phyloP scores from a whole-genome alignment of 2,329 filamentous ascomycete species.

The Dactylellina parvicollis region DNA sequence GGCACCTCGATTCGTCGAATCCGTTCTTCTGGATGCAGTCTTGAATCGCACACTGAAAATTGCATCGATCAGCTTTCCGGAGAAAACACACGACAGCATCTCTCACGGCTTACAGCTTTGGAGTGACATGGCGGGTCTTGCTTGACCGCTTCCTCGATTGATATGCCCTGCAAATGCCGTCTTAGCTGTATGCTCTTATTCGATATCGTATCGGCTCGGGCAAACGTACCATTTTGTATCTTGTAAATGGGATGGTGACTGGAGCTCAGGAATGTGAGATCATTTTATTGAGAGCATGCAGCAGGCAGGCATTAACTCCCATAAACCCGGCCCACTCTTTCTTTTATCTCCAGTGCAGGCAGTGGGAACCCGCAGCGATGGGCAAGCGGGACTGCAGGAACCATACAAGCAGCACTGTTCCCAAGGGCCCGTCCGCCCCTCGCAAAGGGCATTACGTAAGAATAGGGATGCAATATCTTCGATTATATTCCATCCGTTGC shows the following conservation, averaged over 20 bases:
- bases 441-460: conserved; percentile 47
- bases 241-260: neutral
- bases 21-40: conserved; percentile 85
- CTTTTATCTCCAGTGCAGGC: neutral
- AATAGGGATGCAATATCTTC: neutral
- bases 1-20: conserved; percentile 86
- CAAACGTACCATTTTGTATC: neutral
- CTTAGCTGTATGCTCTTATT: neutral
- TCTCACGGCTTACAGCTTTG: conserved; percentile 28
- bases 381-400: conserved; percentile 29
- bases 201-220: neutral
- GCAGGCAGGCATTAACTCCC: too few species aligned
- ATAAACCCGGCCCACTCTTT: neutral
- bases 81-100: too few species aligned
- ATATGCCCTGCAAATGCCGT: conserved; percentile 19
- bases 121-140: conserved; percentile 48
- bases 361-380: conserved; percentile 16
- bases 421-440: conserved; percentile 27
- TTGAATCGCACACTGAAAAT: conserved; percentile 61
- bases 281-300: neutral
- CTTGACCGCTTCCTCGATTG: conserved; percentile 42
- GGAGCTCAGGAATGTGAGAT: neutral
- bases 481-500: neutral
- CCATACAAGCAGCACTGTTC: conserved; percentile 14
- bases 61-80: neutral